Conservation (phyloP, 1,139 yeast genomes). For the Diutina sp. region DNA sequence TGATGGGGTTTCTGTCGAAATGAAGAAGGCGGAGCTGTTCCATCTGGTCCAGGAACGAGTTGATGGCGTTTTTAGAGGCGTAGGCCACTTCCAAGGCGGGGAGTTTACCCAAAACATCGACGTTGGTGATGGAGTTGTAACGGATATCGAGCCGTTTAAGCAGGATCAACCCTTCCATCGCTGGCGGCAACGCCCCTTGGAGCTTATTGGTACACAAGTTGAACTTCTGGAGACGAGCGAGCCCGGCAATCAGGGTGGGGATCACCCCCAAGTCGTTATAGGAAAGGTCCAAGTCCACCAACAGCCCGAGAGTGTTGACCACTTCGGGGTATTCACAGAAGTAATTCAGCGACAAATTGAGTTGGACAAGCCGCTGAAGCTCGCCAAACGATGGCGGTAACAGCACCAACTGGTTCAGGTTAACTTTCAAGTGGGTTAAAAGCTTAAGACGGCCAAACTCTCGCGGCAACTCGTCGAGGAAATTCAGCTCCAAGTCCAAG, state of each 20-base stretch:
- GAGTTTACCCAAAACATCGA: slow-evolving; percentile 51
- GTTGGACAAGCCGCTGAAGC: slow-evolving; percentile 39
- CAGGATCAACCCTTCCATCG: slow-evolving; percentile 37
- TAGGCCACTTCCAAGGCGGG: slow-evolving; percentile 61
- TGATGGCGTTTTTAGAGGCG: slow-evolving; percentile 67
- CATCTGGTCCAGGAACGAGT: slow-evolving; percentile 54
- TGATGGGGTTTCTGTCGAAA: slow-evolving; percentile 62
- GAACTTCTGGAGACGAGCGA: slow-evolving; percentile 51
- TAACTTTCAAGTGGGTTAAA: slow-evolving; percentile 45
- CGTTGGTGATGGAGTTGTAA: slow-evolving; percentile 54
- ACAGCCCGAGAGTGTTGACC: slow-evolving; percentile 45
- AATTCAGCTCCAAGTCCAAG: slow-evolving; percentile 70
- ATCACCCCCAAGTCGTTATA: slow-evolving; percentile 57
- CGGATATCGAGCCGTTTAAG: slow-evolving; percentile 69
- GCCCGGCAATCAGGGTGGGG: slow-evolving; percentile 50
- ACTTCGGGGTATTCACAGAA: slow-evolving; percentile 59
- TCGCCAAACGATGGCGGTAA: slow-evolving; percentile 55
- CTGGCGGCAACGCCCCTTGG: slow-evolving; percentile 40
- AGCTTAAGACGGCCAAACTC: slow-evolving; percentile 40
- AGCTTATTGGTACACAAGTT: slow-evolving; percentile 68
- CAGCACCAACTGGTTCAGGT: slow-evolving; percentile 57
- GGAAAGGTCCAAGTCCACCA: slow-evolving; percentile 66
- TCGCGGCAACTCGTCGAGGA: slow-evolving; percentile 49
- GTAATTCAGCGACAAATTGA: slow-evolving; percentile 75
- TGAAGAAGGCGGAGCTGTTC: slow-evolving; percentile 40